These are phyloP conservation scores for Malus sieversii DNA, from an alignment of 306 rosid genomes.

Conservation along the genomic window DNA sequence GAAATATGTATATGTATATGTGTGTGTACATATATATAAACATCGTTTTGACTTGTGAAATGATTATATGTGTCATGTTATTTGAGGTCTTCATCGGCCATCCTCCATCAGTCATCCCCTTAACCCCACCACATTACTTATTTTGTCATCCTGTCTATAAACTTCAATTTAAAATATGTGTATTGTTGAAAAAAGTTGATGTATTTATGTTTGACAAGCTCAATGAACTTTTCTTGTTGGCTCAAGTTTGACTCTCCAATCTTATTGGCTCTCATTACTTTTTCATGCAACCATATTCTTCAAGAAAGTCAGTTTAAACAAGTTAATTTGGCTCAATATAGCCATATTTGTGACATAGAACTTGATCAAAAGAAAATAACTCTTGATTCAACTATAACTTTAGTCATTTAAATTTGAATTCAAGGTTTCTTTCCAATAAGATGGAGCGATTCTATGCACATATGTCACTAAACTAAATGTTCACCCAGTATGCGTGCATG, in stretches of 20 bases:
- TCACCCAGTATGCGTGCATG: too few species aligned
- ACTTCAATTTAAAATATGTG: not conserved
- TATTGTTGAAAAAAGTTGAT: not conserved
- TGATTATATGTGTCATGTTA: not conserved
- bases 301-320: not conserved
- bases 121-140: not conserved
- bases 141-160: not conserved
- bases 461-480: not conserved
- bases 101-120: not conserved
- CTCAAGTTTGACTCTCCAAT: not conserved
- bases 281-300: not conserved
- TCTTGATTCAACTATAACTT: not conserved
- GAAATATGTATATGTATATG: not conserved
- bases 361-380: not conserved
- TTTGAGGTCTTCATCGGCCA: not conserved
- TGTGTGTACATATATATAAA: too few species aligned
- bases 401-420: not conserved
- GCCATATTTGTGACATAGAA: not conserved
- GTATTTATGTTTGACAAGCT: not conserved
- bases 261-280: not conserved
- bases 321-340: not conserved
- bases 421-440: not conserved
- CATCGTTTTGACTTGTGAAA: not conserved
- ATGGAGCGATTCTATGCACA: not conserved
- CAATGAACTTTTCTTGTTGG: not conserved